Conservation (phyloP, 371 early-diverging fungal genomes). For the Syncephalastrum contaminatum region DNA sequence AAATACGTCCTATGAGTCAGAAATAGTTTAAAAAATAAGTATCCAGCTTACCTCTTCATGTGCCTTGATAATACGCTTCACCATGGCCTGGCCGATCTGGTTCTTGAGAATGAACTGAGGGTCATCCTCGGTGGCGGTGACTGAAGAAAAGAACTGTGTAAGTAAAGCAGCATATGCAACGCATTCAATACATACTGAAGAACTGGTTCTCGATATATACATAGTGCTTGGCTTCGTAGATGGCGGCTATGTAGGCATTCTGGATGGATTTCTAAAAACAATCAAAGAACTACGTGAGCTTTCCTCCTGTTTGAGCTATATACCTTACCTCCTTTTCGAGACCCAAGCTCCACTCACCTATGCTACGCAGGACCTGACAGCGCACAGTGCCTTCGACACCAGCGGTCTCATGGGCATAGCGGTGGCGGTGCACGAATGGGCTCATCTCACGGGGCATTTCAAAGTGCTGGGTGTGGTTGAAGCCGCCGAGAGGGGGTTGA, state of each 20-base stretch:
- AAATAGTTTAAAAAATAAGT: no score
- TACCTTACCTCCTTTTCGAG: constrained; percentile 47
- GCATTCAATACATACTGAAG: constrained; percentile 65
- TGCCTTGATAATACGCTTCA: constrained; percentile 78
- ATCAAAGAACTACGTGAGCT: neutral
- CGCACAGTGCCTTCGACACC: constrained; percentile 51
- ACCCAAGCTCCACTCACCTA: constrained; percentile 69
- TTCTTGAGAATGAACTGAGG: constrained; percentile 61
- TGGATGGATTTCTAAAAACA: constrained; percentile 72
- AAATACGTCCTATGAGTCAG: no score
- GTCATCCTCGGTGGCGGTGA: constrained; percentile 61
- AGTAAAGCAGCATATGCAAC: neutral
- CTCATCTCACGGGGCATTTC: constrained; percentile 17
- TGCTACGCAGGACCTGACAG: constrained; percentile 71
- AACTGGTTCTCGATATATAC: constrained; percentile 97
- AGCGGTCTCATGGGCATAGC: constrained; percentile 27
- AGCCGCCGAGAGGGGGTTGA: constrained; percentile 46
- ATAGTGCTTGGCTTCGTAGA: constrained; percentile 75
- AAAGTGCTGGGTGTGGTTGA: constrained; percentile 34
- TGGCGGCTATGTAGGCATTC: constrained; percentile 77
- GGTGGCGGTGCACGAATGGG: constrained; percentile 23
- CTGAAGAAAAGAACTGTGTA: constrained; percentile 23
- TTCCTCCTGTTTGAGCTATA: neutral
- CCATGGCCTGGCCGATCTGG: constrained; percentile 75
- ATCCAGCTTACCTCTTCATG: constrained; percentile 36